A percentile compares a stretch with the other conserved stretches of the same genome.
Conservation (phyloP, 768 basidiomycete genomes). For the Mycena floridula region DNA sequence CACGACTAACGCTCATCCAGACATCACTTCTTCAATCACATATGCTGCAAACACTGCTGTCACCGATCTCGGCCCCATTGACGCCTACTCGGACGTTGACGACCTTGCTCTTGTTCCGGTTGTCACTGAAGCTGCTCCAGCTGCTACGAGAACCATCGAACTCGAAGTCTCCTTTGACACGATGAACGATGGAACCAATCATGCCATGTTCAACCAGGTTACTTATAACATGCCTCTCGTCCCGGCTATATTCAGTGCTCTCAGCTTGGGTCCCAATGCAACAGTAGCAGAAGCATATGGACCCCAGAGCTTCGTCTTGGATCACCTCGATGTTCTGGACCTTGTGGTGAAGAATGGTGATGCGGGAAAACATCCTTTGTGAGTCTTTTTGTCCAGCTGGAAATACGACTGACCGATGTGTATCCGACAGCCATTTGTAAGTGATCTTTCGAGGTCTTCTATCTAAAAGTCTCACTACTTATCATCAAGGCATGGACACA, state of each 20-base stretch:
- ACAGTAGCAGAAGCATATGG: conserved; percentile 70
- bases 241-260: conserved; percentile 70
- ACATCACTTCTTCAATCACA: conserved; percentile 76
- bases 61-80: conserved; percentile 45
- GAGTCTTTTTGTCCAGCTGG: conserved; percentile 17
- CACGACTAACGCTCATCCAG: conserved; percentile 25
- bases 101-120: conserved; percentile 70
- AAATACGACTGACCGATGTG: not conserved
- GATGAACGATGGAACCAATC: conserved; percentile 80
- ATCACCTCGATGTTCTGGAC: conserved; percentile 71
- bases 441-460: not conserved
- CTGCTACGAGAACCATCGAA: conserved; percentile 50
- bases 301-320: conserved; percentile 64
- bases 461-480: conserved; percentile 55
- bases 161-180: conserved; percentile 78
- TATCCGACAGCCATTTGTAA: not conserved
- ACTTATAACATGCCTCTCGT: conserved; percentile 65
- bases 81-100: conserved; percentile 52
- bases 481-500: conserved; percentile 94
- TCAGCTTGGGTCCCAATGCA: conserved; percentile 73
- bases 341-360: conserved; percentile 70
- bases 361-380: conserved; percentile 80
- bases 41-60: conserved; percentile 48
- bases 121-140: conserved; percentile 38
- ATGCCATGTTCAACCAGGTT: conserved; percentile 62